Evolutionary conservation across 2,329 filamentous ascomycete species (phyloP).

Genomic region (Fusarium agapanthi): DNA sequence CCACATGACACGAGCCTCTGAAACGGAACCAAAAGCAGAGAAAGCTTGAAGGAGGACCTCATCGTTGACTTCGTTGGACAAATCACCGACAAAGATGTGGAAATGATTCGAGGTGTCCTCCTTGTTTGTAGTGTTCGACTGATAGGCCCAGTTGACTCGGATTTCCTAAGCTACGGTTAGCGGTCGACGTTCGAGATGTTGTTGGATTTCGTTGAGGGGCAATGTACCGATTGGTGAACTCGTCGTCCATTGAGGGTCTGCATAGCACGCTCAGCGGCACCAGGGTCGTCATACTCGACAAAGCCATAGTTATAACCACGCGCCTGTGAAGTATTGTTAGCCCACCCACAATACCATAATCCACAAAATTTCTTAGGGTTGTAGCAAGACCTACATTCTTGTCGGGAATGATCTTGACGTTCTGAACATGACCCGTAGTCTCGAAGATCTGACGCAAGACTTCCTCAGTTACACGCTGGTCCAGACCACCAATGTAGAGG

Average conservation of each 20-base stretch:
- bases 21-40: conserved; percentile 93
- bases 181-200: conserved; percentile 1
- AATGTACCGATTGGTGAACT: conserved; percentile 87
- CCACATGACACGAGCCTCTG: conserved; percentile 99
- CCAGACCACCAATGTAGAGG: conserved; percentile 92
- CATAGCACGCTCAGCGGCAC: conserved; percentile 96
- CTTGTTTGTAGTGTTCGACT: conserved; percentile 92
- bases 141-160: conserved; percentile 99
- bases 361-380: not conserved
- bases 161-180: conserved; percentile 75
- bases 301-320: conserved; percentile 99
- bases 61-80: conserved; percentile 99
- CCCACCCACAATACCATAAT: conserved; percentile 14
- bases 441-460: conserved; percentile 98
- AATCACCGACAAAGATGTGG: conserved; percentile 97
- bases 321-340: conserved; percentile 61
- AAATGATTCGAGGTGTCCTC: conserved; percentile 99
- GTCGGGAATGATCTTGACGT: conserved; percentile 99
- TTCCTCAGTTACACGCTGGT: conserved; percentile 95
- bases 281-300: conserved; percentile 97
- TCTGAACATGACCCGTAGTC: conserved; percentile 97
- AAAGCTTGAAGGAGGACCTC: conserved; percentile 94
- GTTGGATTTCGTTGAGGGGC: not conserved
- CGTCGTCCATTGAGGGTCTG: conserved; percentile 93
- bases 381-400: conserved; percentile 85